These are phyloP conservation scores for Trichoderma hamatum DNA, from an alignment of 2,329 filamentous ascomycete genomes.

Conservation along the genomic window DNA sequence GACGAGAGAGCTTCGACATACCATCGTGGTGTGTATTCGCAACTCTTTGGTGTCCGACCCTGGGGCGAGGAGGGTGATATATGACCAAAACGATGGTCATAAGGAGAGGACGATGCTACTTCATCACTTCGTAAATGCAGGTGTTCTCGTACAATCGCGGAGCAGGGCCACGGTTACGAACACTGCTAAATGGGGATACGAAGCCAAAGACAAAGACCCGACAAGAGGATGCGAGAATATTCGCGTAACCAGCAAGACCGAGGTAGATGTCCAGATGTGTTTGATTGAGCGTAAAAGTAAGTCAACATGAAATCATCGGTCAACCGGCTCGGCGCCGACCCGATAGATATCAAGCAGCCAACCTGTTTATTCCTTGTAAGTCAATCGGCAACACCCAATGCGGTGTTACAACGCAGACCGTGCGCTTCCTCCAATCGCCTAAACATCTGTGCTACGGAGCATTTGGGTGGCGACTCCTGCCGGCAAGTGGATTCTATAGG, in stretches of 20 bases:
- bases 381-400: neutral
- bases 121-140: conserved; percentile 21
- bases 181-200: conserved; percentile 20
- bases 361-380: neutral
- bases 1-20: neutral
- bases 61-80: conserved; percentile 11
- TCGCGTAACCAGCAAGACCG: neutral
- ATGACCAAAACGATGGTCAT: conserved; percentile 4
- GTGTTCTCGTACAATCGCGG: conserved; percentile 7
- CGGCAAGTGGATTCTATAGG: conserved; percentile 10
- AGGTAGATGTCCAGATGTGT: neutral
- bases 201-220: neutral
- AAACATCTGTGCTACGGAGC: neutral
- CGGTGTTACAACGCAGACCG: neutral
- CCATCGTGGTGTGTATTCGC: neutral
- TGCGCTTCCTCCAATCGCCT: neutral
- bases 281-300: neutral
- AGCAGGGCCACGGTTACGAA: conserved; percentile 2
- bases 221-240: neutral
- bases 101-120: conserved; percentile 14
- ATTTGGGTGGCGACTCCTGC: conserved; percentile 11
- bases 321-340: neutral
- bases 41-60: neutral
- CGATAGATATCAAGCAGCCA: neutral
- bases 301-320: neutral